Evolutionary conservation across 2,329 filamentous ascomycete genomes (phyloP), one percentile per base, ranked within the genome.

Genomic region (Paecilomyces fulvus): DNA sequence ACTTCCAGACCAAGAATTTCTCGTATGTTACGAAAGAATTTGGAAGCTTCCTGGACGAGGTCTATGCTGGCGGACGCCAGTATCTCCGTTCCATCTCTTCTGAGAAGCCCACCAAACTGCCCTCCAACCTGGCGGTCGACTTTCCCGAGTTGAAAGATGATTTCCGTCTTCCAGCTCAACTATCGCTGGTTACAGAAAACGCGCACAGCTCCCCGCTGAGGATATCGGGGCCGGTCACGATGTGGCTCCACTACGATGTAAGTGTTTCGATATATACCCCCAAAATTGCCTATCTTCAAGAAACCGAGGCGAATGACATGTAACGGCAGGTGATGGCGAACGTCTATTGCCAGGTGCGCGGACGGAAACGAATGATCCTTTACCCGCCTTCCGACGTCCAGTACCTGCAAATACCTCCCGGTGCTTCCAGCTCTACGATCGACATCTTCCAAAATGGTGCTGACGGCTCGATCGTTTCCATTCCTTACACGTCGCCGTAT

Each of bases 171-270:
- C 89, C 90, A 1, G 63, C 76, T 1, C 76, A 84, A 59, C 75
- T 95, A 9, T 70, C 70, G 0, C 74, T 80, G 31, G 83, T 89
- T 3, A 67, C 66, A 4, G 75, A 85, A n/a, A 83, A 84, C 59
- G 71, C 82, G 3, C 90, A 95, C 67, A 92, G 87, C 68, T 92
- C 89, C 2, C 86, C 91, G 0, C 73, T 95, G 23, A 82, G 90
- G 20, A 85, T 95, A 58, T 92, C 88, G 3, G 89, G 89, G 0
- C 83, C 83, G 1, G 88, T 92, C 10, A 87, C 85, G 46, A 89
- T 96, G 83, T 96, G 92, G 91, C 78, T 95, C 30, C 90, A 95
- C 71, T 95, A 94, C 75, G 89, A 95, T 73, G 85, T 87, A 59
- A 65, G 69, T 62, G 14, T 55, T 52, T 49, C n/a, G 6, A 69